These are phyloP conservation scores for Colletotrichum paranaense DNA, from an alignment of 2,329 filamentous ascomycete species.

Conservation along the genomic window DNA sequence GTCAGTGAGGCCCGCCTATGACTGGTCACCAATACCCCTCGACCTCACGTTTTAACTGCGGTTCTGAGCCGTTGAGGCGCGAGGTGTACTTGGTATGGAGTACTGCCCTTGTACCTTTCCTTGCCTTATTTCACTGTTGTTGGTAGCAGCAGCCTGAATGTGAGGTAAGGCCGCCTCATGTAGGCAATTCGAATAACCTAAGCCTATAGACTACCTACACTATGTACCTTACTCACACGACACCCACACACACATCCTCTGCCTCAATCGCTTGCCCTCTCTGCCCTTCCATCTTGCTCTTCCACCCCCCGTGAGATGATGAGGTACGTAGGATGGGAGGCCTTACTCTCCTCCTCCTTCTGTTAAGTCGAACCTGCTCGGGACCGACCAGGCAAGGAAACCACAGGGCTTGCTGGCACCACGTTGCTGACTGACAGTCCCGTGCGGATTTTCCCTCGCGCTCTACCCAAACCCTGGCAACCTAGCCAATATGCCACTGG, in stretches of 20 bases:
- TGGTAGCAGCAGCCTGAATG: neutral
- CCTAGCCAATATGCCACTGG: constrained; percentile 22
- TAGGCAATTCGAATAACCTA: neutral
- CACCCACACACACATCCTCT: neutral
- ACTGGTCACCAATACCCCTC: constrained; percentile 24
- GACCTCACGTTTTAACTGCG: neutral
- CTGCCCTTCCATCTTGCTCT: neutral
- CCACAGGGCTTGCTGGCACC: constrained; percentile 38
- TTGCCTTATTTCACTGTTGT: neutral
- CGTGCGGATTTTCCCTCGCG: constrained; percentile 31
- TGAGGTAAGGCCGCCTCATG: neutral
- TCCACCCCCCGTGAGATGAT: neutral
- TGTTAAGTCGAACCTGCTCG: neutral
- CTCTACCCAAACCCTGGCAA: constrained; percentile 32
- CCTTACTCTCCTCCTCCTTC: neutral
- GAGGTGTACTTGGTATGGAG: neutral
- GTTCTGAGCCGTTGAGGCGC: neutral
- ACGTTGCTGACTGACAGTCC: constrained; percentile 44
- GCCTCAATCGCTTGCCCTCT: neutral
- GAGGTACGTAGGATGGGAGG: neutral
- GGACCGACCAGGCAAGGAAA: constrained; percentile 13
- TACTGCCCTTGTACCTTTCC: neutral
- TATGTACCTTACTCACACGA: neutral
- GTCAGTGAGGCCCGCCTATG: neutral
- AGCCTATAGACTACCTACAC: neutral